phyloP scores from a whole-genome alignment of 495 filamentous ascomycete genomes.

The Lindgomyces ingoldianus region DNA sequence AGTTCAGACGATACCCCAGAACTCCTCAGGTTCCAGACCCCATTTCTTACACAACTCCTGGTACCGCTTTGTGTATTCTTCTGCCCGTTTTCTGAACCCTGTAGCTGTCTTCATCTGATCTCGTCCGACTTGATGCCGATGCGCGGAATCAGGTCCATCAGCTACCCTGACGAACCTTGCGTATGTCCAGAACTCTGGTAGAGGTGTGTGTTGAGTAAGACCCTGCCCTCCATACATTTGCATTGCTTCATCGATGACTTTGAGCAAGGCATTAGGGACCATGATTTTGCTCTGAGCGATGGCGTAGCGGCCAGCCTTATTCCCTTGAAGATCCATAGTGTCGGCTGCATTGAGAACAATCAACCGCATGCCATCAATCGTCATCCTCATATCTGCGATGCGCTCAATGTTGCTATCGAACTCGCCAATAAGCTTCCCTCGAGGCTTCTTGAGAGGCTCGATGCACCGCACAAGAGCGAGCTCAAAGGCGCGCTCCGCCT shows the following conservation, averaged over 20 bases:
- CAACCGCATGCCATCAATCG: conserved; percentile 44
- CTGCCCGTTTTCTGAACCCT: conserved; percentile 41
- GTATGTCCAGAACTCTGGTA: conserved; percentile 51
- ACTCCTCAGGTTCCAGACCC: conserved; percentile 36
- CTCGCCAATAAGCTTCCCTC: conserved; percentile 46
- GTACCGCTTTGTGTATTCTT: conserved; percentile 42
- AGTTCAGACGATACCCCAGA: conserved; percentile 34
- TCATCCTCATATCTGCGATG: conserved; percentile 46
- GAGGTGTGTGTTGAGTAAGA: conserved; percentile 47
- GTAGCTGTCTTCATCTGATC: conserved; percentile 49
- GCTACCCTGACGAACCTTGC: conserved; percentile 47
- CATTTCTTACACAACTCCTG: conserved; percentile 44
- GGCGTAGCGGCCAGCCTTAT: conserved; percentile 46
- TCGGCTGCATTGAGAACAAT: conserved; percentile 49
- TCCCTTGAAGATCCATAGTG: conserved; percentile 46
- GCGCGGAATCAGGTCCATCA: conserved; percentile 49
- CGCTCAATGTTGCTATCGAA: conserved; percentile 50
- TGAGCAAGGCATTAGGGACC: conserved; percentile 43
- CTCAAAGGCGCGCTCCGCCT: conserved; percentile 48
- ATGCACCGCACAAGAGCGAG: conserved; percentile 44
- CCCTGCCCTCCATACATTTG: conserved; percentile 50
- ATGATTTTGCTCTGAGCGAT: conserved; percentile 50
- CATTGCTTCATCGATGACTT: conserved; percentile 49
- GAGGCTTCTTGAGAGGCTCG: conserved; percentile 45
- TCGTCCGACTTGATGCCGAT: conserved; percentile 49